Evolutionary conservation across 768 basidiomycete species (phyloP), one percentile per base, ranked within the genome.

Genomic region (Mycena filopes): DNA sequence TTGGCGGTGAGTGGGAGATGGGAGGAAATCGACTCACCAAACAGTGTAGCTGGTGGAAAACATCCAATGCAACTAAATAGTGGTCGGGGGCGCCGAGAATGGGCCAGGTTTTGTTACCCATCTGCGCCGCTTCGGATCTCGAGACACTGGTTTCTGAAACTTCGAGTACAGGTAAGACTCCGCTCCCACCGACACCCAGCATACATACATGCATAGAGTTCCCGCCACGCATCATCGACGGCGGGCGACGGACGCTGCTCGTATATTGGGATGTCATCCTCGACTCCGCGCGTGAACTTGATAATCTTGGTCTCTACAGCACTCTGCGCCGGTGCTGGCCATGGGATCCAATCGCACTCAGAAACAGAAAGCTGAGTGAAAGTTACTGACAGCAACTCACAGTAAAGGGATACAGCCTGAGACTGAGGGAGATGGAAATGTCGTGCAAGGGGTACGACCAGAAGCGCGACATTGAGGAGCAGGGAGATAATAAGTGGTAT

Each of bases 31-130:
- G 20, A 26, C 73, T 13, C n/a, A 78, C 77, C 61, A 77, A 47
- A 51, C 77, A 78, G 60, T 76, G 76, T 4, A 76, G 67, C 38
- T 76, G 72, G 48, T 76, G 77, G 51, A 73, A 76, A 3, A 77
- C 74, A 28, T 74, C 72, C 13, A 75, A 64, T 2, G 68, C 58
- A 4, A 74, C 49, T 3, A 74, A 58, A 43, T 75, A 74, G 33
- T 73, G 65, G 6, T 65, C 70, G 26, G 70, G 70, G 15, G 74
- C 73, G 1, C 70, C 70, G 12, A 71, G 72, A 18, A 76, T 61
- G 1, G 71, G 70, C 51, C 64, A 71, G 4, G 76, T 74, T n/a
- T 55, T 60, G 47, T 75, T 77, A 13, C 64, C 65, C 10, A 77
- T 62, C 13, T 63, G 65, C n/a, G 26, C 33, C 4, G 74, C 73